These are phyloP conservation scores for Vitis riparia DNA, from an alignment of 164 flowering plant genomes.

Conservation along the genomic window DNA sequence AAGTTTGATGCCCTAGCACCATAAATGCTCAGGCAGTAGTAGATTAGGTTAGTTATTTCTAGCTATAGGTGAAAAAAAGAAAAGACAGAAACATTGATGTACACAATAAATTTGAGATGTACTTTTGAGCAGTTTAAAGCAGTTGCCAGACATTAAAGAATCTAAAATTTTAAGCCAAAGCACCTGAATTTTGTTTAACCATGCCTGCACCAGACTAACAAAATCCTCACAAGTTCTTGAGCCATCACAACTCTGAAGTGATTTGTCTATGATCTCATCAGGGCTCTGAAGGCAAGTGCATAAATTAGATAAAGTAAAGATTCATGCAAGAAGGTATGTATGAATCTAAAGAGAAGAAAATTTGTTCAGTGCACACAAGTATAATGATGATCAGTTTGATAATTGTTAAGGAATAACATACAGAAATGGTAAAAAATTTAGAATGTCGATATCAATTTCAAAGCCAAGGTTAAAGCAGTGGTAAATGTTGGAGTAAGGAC, in stretches of 20 bases:
- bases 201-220: constrained; percentile 76
- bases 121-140: neutral
- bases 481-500: neutral
- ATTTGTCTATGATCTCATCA: constrained; percentile 86
- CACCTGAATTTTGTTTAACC: constrained; percentile 92
- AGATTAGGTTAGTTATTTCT: no score
- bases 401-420: neutral
- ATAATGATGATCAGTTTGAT: neutral
- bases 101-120: neutral
- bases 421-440: neutral
- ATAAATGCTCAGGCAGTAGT: no score
- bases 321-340: neutral
- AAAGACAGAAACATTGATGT: neutral
- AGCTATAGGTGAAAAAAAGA: no score
- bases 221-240: constrained; percentile 81
- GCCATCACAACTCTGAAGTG: constrained; percentile 68
- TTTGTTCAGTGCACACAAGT: neutral
- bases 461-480: neutral
- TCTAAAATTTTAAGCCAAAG: neutral
- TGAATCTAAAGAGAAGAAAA: neutral
- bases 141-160: neutral
- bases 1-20: no score
- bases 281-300: constrained; percentile 59
- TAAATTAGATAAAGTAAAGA: constrained; percentile 11
- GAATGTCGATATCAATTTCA: neutral